Evolutionary conservation across 2,329 filamentous ascomycete genomes (phyloP).

Genomic region (Penicillium sp.): DNA sequence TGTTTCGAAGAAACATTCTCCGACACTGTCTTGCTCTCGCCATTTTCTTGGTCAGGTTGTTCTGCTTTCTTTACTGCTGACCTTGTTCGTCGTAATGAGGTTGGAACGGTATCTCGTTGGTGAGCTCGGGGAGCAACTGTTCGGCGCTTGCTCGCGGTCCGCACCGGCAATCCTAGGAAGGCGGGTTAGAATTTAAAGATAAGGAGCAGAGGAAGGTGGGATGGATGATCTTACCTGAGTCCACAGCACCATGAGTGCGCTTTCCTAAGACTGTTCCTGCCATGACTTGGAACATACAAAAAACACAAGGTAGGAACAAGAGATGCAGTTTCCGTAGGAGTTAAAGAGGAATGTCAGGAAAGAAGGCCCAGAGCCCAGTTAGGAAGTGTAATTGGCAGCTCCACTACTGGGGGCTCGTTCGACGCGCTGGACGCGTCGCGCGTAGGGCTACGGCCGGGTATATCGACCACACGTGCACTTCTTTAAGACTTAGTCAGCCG

Average conservation of each 20-base stretch:
- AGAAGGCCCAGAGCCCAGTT: constrained; percentile 1
- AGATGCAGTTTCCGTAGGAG: not conserved
- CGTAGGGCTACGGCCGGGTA: not conserved
- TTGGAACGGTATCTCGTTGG: constrained; percentile 25
- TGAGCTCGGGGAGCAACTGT: constrained; percentile 37
- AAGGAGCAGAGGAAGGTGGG: constrained; percentile 9
- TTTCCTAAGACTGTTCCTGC: constrained; percentile 38
- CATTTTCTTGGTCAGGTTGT: constrained; percentile 25
- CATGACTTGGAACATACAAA: constrained; percentile 25
- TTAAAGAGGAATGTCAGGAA: constrained; percentile 6
- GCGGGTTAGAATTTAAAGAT: constrained; percentile 11
- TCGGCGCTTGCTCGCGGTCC: constrained; percentile 42
- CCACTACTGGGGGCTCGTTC: not conserved
- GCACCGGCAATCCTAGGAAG: constrained; percentile 26
- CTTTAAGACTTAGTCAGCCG: not conserved
- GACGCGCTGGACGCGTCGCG: constrained; percentile 7
- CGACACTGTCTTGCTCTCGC: constrained; percentile 18
- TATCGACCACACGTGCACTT: not conserved
- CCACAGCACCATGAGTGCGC: constrained; percentile 31
- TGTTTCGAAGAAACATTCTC: constrained; percentile 43
- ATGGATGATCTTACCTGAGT: constrained; percentile 31
- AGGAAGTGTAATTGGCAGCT: constrained; percentile 9
- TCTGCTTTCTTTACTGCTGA: constrained; percentile 29
- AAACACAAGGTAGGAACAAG: constrained; percentile 10
- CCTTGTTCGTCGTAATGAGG: constrained; percentile 27